Base-by-base conservation (phyloP, 805 yeast genomes). In the Peterozyma toletana region DNA sequence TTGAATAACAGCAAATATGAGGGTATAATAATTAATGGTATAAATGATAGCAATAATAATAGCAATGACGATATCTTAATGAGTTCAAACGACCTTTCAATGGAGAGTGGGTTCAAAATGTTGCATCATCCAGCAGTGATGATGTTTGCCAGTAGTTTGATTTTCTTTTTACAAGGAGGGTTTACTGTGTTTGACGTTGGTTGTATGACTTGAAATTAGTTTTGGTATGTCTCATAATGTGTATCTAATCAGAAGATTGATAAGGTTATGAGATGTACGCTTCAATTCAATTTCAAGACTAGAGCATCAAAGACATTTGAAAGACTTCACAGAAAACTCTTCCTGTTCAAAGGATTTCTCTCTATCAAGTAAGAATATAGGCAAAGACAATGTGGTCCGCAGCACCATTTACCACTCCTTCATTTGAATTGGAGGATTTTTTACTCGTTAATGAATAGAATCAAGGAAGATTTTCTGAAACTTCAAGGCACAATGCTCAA, bases 121-220 rank as follows among this genome's bases (percentile, higher is more conserved):
- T 64, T 63, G 67, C 67, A 63, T 59, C 64, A 59, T 62, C 64
- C 66, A 62, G 67, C 67, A 62, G 66, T 44, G 64, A 55, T 63
- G 67, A 52, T 56, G 45, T 49, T 47, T 39, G 44, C 42, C 45
- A 35, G 42, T 30, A 37, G 16, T 7, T 48, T 45, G 27, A 21
- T 21, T 21, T 21, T 21, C 27, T 43, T 38, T 39, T 35, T 43
- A 41, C 41, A 21, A 16, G 35, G 35, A 21, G 27, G 27, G 7
- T 21, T 21, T 7, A 21, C 7, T 21, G 27, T 21, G 14, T 14
- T 14, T 14, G 30, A 37, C 9, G 31, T 14, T 31, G 27, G 13
- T 3, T n/a, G 30, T 13, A 3, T 14, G 17, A 21, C 7, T 21
- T 21, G 27, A 21, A 21, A 21, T 21, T 21, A 21, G 27, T 4